A percentile compares a stretch with the other conserved stretches of the same genome.
Evolutionary conservation across 495 filamentous ascomycete genomes (phyloP).

Genomic region (Aspergillus hancockii): DNA sequence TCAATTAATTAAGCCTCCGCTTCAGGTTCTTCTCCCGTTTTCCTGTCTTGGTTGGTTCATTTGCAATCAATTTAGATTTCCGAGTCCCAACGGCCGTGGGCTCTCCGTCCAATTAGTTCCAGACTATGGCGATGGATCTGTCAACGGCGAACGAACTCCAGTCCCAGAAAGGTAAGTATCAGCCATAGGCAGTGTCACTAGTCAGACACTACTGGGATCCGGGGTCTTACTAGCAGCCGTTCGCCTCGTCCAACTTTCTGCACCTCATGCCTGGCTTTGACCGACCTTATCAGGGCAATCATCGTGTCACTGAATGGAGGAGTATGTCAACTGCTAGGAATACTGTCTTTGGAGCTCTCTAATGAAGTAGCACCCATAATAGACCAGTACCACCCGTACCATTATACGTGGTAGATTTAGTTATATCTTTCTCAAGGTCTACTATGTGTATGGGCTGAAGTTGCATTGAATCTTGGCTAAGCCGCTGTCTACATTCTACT

Average conservation of each 20-base stretch:
- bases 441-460: neutral
- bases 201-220: conserved; percentile 23
- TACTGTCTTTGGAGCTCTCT: too few relatives aligned
- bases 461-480: neutral
- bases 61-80: conserved; percentile 20
- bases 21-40: conserved; percentile 11
- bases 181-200: conserved; percentile 21
- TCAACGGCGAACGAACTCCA: conserved; percentile 30
- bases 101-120: conserved; percentile 26
- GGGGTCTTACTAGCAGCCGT: conserved; percentile 24
- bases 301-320: neutral
- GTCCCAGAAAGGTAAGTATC: conserved; percentile 27
- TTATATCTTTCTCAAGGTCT: neutral
- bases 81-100: conserved; percentile 24
- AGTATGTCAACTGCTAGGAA: too few relatives aligned
- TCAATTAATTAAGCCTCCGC: conserved; percentile 6
- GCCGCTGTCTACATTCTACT: neutral
- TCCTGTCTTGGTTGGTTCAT: conserved; percentile 20
- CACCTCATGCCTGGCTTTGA: conserved; percentile 16
- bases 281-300: conserved; percentile 16
- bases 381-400: neutral
- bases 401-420: neutral
- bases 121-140: conserved; percentile 26
- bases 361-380: neutral
- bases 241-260: conserved; percentile 23